Evolutionary conservation across 176 grass and related monocot species (phyloP), one percentile per base, ranked within the genome.

Genomic region (Oryza australiensis): DNA sequence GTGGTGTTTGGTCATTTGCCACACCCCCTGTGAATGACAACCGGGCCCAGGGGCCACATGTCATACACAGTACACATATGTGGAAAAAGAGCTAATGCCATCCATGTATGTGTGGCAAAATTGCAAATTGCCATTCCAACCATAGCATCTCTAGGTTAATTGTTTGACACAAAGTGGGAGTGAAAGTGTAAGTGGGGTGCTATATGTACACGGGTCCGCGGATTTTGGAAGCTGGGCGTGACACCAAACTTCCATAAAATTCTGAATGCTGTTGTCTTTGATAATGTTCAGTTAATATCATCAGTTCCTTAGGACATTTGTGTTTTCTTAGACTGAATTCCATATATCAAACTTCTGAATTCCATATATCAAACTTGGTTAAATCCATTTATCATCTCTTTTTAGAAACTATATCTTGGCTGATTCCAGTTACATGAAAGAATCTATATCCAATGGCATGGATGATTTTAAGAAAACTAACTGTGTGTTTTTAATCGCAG

Each of bases 401-500:
- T 71, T 66, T 15, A 70, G 12, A 40, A 53, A 67, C 5, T 77
- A 6, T 46, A n/a, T 37, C 11, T 77, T 72, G 68, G 51, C 66
- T 70, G 51, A 75, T 33, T 85, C 32, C 64, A 40, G 7, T 12
- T 2, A 55, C 26, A 8, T 76, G 16, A 62, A 60, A 43, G 15
- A 60, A 67, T 79, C 26, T 60, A 9, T 42, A 80, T 20, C 7
- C 13, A 82, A 66, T 66, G 43, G 66, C 78, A 73, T 18, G 69
- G 41, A 7, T 9, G 27, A 37, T 48, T 66, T 81, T 26, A 20
- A 18, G 55, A 79, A 48, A 74, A 80, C 66, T 66, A 80, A 87
- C 26, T 43, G 30, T 64, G 46, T 69, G 14, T 75, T 64, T 76
- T 24, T 83, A 90, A 86, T 92, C 76, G 63, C 90, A 98, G 92